Base-by-base conservation (phyloP, 2,329 filamentous ascomycete genomes). In the Trichoderma polysporum region DNA sequence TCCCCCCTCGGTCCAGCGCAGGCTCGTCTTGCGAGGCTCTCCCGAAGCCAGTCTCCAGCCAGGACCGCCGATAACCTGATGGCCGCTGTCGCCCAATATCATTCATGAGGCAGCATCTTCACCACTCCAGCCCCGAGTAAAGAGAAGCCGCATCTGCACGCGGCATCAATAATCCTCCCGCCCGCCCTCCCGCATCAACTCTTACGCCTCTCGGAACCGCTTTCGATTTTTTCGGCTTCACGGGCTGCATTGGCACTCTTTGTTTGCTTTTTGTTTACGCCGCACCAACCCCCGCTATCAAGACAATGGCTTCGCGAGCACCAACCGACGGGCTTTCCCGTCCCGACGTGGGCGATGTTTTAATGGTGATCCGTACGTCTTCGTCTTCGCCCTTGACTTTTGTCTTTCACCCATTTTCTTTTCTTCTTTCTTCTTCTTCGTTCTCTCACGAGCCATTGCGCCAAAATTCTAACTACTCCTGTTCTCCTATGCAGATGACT, bases 301-400 rank as follows among this genome's bases (percentile, higher is more conserved):
- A 62, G 19, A 61, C 45, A 50, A 68, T 68, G 83, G 82, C 83
- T 72, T 77, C 81, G 68, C 79, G 77, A 74, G 72, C 71, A 66
- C 72, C 76, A 60, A 75, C 70, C 66, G 77, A 80, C 62, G 72
- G 74, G 64, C 77, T 75, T 58, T 70, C 75, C 69, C 83, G 81
- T 76, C 88, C 87, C 74, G 86, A 88, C 31, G 81, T 86, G 70
- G 90, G 90, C 76, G 88, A 91, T 73, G 85, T 88, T 65, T 80
- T 92, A 72, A 77, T 91, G 71, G 90, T 92, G 72, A 90, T 92
- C 73, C 90, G 90, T 92, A 83, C 84, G 90, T 80, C 41, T 58
- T 60, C 50, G 41, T 35, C 67, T 56, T 19, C 27, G 17, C 54
- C 31, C 15, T 27, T 6, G n/a, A n/a, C n/a, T n/a, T n/a, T n/a